Conservation (phyloP, 768 basidiomycete species). For the Hypholoma sublateritium region DNA sequence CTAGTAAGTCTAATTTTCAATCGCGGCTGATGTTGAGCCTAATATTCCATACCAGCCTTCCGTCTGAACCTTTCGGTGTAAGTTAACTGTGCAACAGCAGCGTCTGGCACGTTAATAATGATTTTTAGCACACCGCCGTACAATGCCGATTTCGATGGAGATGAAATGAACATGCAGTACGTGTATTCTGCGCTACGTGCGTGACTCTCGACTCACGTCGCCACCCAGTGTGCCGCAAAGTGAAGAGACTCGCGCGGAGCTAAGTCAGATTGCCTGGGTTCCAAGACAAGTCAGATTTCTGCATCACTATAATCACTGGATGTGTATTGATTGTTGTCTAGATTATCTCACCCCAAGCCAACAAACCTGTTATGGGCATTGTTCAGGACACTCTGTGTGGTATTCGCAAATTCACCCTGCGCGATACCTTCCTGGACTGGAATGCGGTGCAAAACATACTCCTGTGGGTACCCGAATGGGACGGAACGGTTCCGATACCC, state of each 20-base stretch:
- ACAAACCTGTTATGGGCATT: slow-evolving; percentile 99
- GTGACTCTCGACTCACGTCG: slow-evolving; percentile 5
- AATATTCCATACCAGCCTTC: slow-evolving; percentile 60
- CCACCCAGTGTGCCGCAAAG: slow-evolving; percentile 85
- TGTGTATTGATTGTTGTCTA: slow-evolving; percentile 27
- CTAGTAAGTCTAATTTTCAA: slow-evolving; percentile 6
- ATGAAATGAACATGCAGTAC: slow-evolving; percentile 99
- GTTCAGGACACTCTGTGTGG: slow-evolving; percentile 99
- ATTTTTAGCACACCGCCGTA: slow-evolving; percentile 84
- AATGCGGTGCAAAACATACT: slow-evolving; percentile 95
- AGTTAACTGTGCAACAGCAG: slow-evolving; percentile 32
- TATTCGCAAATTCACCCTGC: slow-evolving; percentile 94
- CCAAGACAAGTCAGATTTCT: slow-evolving; percentile 74
- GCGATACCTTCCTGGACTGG: slow-evolving; percentile 96
- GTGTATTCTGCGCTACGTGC: slow-evolving; percentile 30
- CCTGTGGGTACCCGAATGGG: slow-evolving; percentile 98
- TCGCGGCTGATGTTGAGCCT: slow-evolving; percentile 8
- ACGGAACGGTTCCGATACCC: slow-evolving; percentile 88
- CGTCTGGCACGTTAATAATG: slow-evolving; percentile 26
- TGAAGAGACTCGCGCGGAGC: slow-evolving; percentile 96
- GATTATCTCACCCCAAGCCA: slow-evolving; percentile 99
- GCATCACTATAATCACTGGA: neutral
- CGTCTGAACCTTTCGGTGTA: slow-evolving; percentile 97
- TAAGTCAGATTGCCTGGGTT: slow-evolving; percentile 99
- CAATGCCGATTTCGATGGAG: slow-evolving; percentile 99